phyloP scores from a whole-genome alignment of 2,329 filamentous ascomycete species.

The Colletotrichum sp. region DNA sequence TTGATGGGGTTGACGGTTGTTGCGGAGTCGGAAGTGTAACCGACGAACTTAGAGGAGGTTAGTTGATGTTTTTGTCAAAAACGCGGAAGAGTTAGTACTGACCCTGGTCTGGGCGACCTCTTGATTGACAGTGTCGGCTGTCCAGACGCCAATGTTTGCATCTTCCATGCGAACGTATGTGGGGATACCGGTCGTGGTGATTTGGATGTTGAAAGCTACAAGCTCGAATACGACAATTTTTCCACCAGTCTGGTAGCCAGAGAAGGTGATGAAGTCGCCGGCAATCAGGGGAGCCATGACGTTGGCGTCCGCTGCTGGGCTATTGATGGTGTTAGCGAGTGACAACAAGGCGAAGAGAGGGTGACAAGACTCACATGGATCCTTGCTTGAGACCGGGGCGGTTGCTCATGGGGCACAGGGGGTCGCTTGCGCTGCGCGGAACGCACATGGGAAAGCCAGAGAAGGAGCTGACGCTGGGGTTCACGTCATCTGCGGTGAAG shows the following conservation, averaged over 20 bases:
- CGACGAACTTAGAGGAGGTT: conserved; percentile 41
- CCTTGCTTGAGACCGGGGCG: conserved; percentile 27
- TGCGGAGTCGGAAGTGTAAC: conserved; percentile 37
- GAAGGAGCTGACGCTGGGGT: conserved; percentile 50
- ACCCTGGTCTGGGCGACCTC: conserved; percentile 41
- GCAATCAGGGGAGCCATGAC: conserved; percentile 43
- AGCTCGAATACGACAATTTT: conserved; percentile 41
- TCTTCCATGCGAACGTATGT: conserved; percentile 47
- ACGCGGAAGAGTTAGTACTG: no score
- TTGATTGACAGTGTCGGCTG: conserved; percentile 31
- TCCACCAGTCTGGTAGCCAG: conserved; percentile 34
- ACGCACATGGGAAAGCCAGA: conserved; percentile 58
- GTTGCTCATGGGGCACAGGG: conserved; percentile 40
- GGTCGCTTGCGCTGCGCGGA: conserved; percentile 41
- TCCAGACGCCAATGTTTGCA: conserved; percentile 42
- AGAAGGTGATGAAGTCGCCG: conserved; percentile 45
- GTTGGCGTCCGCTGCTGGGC: conserved; percentile 35
- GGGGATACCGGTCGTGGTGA: conserved; percentile 35
- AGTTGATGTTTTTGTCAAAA: no score
- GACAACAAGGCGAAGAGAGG: accelerated
- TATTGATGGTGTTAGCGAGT: conserved; percentile 17
- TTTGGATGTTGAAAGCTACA: conserved; percentile 41
- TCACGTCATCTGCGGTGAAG: conserved; percentile 52
- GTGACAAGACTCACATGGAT: conserved; percentile 6
- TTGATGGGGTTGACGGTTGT: conserved; percentile 32